Conservation (phyloP, 2,329 filamentous ascomycete species). For the Shiraia bambusicola region DNA sequence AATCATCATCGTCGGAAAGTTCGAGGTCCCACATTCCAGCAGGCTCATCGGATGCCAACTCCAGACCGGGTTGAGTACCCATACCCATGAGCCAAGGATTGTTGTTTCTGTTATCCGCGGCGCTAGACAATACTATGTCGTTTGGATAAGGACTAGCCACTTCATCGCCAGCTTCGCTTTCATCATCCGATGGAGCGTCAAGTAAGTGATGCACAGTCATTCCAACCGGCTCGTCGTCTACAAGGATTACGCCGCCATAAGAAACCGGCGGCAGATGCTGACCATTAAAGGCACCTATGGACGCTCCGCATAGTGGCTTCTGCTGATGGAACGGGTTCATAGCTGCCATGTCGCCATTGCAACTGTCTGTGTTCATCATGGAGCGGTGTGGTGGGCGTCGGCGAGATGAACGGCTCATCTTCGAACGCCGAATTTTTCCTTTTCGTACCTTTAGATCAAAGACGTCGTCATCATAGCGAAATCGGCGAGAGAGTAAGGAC, state of each 20-base stretch:
- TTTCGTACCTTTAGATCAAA: slow-evolving; percentile 72
- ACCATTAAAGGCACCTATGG: slow-evolving; percentile 86
- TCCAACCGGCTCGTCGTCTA: slow-evolving; percentile 82
- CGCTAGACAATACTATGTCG: slow-evolving; percentile 48
- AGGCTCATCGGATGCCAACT: slow-evolving; percentile 32
- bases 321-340: slow-evolving; percentile 77
- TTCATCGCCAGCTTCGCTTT: slow-evolving; percentile 48
- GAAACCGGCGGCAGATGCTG: slow-evolving; percentile 88
- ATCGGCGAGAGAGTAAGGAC: slow-evolving; percentile 67
- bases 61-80: slow-evolving; percentile 38
- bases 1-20: slow-evolving; percentile 57
- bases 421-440: slow-evolving; percentile 67
- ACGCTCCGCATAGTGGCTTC: slow-evolving; percentile 79
- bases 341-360: slow-evolving; percentile 44
- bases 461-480: slow-evolving; percentile 66
- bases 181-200: slow-evolving; percentile 62
- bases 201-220: slow-evolving; percentile 98
- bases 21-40: slow-evolving; percentile 47
- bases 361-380: slow-evolving; percentile 42
- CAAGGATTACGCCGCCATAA: slow-evolving; percentile 81
- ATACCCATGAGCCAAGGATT: slow-evolving; percentile 43
- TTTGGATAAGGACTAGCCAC: slow-evolving; percentile 29
- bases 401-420: slow-evolving; percentile 45
- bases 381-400: slow-evolving; percentile 42
- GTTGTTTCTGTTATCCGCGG: slow-evolving; percentile 23